Evolutionary conservation across 257 asterid species (phyloP), one percentile per base, ranked within the genome.

Genomic region (Thymus quinquecostatus): DNA sequence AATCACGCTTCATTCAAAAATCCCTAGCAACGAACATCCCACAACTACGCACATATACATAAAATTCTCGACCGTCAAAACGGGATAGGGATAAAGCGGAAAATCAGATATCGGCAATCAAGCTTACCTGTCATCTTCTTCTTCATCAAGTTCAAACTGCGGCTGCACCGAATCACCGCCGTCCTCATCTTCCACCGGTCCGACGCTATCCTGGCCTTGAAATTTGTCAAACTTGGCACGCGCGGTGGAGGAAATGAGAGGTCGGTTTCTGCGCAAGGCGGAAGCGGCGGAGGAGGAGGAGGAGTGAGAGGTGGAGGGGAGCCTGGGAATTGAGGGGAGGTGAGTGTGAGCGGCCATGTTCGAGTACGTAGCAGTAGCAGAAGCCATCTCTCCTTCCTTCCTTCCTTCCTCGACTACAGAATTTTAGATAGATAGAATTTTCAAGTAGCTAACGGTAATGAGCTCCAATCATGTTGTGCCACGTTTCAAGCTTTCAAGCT

Each of bases 181-280:
- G 0, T 12, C 68, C 5, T 64, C 43, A 43, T 64, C 68, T 21
- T 36, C 30, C 10, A 75, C 89, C 4, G 40, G 40, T 6, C 68
- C 84, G 62, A 69, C 49, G 75, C 49, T 60, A 45, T 85, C 96
- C 66, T 70, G 86, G 67, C 82, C 85, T 75, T 89, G 84, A 68
- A 93, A 91, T 73, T 89, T 81, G 30, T 91, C 97, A 43, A 91
- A 93, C 80, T 91, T 93, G 82, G 97, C 96, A 8, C 56, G 78
- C 44, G 76, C 48, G 66, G 67, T 82, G 54, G 90, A 73, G 60
- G 77, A 77, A 32, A 58, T 61, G 66, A 66, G 72, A 10, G 75
- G 75, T 53, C 80, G 70, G 68, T 75, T 60, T 63, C 85, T 81
- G 63, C 5, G 49, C 67, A 11, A 54, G 62, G 70, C 62, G 34